Conservation (phyloP, 2,329 filamentous ascomycete genomes). For the Aspergillus sp. region DNA sequence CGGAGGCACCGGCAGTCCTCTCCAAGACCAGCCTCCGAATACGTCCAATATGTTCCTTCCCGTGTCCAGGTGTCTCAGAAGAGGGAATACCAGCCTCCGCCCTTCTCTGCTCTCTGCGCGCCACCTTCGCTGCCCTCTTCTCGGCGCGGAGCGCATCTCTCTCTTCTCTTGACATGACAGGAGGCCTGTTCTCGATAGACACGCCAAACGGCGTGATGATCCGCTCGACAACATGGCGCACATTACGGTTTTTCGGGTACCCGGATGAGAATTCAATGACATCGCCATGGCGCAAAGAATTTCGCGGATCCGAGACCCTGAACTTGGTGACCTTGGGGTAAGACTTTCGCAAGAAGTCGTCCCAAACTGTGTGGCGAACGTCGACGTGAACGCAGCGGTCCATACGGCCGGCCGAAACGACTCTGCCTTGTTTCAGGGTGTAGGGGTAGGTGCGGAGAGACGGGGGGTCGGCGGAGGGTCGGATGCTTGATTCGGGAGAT, state of each 20-base stretch:
- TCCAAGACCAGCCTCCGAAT: slow-evolving; percentile 31
- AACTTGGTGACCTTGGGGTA: slow-evolving; percentile 36
- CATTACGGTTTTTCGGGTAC: slow-evolving; percentile 36
- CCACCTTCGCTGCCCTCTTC: slow-evolving; percentile 33
- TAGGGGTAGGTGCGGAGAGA: slow-evolving; percentile 38
- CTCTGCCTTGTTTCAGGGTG: slow-evolving; percentile 38
- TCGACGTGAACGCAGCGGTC: slow-evolving; percentile 41
- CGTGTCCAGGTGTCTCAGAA: slow-evolving; percentile 11
- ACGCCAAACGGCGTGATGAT: slow-evolving; percentile 43
- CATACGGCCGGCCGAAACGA: slow-evolving; percentile 43
- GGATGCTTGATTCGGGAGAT: background rate
- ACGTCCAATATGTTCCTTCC: slow-evolving; percentile 27
- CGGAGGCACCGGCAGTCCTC: slow-evolving; percentile 7
- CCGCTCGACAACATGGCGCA: slow-evolving; percentile 43
- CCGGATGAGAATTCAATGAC: slow-evolving; percentile 46
- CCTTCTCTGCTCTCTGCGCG: slow-evolving; percentile 29
- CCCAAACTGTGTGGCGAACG: slow-evolving; percentile 35
- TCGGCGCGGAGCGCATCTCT: slow-evolving; percentile 30
- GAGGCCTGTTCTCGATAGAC: slow-evolving; percentile 35
- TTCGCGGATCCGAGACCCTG: slow-evolving; percentile 40
- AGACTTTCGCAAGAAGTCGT: slow-evolving; percentile 38
- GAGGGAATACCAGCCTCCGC: slow-evolving; percentile 14
- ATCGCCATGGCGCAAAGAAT: slow-evolving; percentile 45
- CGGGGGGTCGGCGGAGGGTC: slow-evolving; percentile 20
- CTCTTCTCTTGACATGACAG: slow-evolving; percentile 36